Conservation (phyloP, 352 stramenopile genomes). For the Phytophthora pluvialis region DNA sequence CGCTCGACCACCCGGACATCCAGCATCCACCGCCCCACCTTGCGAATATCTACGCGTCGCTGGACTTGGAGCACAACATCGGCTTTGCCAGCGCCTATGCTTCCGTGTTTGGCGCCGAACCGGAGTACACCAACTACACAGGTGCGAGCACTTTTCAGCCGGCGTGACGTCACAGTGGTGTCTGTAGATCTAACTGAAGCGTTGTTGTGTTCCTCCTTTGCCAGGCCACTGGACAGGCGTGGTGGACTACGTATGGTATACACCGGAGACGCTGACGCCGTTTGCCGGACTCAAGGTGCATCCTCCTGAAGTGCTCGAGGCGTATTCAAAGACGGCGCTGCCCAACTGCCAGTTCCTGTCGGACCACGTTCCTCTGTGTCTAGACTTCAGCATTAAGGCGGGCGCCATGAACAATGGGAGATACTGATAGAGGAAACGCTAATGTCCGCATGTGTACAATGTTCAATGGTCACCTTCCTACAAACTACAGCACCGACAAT, state of each 20-base stretch:
- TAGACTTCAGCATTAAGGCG: slow-evolving; percentile 89
- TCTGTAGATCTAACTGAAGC: slow-evolving; percentile 4
- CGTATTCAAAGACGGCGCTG: slow-evolving; percentile 91
- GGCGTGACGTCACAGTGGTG: neutral
- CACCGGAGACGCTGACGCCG: slow-evolving; percentile 90
- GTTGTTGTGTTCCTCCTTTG: slow-evolving; percentile 6
- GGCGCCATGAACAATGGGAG: slow-evolving; percentile 45
- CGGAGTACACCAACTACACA: slow-evolving; percentile 99
- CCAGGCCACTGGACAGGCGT: slow-evolving; percentile 94
- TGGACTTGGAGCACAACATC: slow-evolving; percentile 93
- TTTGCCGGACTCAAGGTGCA: slow-evolving; percentile 95
- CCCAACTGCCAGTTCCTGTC: slow-evolving; percentile 96
- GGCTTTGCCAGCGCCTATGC: slow-evolving; percentile 95
- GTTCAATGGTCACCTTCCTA: neutral
- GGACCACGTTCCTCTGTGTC: slow-evolving; percentile 96
- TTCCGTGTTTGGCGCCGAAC: slow-evolving; percentile 95
- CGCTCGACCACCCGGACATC: slow-evolving; percentile 92
- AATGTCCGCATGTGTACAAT: slow-evolving; percentile 9
- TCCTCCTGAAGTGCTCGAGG: slow-evolving; percentile 87
- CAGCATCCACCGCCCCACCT: slow-evolving; percentile 75
- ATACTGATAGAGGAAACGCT: slow-evolving; percentile 55
- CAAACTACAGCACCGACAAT: neutral
- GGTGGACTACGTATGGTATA: slow-evolving; percentile 99
- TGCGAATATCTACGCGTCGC: slow-evolving; percentile 71
- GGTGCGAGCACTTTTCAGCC: slow-evolving; percentile 36